Conservation (phyloP, 768 basidiomycete genomes). For the Bullera alba region DNA sequence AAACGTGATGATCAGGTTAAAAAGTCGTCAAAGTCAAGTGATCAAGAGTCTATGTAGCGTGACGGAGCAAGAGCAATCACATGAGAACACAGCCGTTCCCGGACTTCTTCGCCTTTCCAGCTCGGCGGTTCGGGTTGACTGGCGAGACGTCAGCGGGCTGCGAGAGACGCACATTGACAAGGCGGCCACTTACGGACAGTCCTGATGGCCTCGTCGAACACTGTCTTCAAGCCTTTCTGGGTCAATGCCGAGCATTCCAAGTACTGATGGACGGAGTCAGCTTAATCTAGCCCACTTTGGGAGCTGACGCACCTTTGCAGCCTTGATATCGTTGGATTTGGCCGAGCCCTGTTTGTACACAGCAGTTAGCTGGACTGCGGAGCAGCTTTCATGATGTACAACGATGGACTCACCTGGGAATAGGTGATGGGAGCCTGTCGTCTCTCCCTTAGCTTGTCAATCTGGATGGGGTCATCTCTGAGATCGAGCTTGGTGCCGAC, state of each 20-base stretch:
- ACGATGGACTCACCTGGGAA: slow-evolving; percentile 23
- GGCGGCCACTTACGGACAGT: slow-evolving; percentile 33
- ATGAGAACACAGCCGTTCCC: slow-evolving; percentile 36
- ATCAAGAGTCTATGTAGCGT: too few relatives aligned
- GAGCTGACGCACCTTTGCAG: slow-evolving; percentile 34
- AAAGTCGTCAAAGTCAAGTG: too few relatives aligned
- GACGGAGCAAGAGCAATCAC: too few relatives aligned
- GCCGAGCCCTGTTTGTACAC: slow-evolving; percentile 24
- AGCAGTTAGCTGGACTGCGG: background rate
- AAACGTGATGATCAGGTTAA: too few relatives aligned
- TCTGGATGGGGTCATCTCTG: slow-evolving; percentile 74
- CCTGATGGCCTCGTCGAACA: slow-evolving; percentile 48
- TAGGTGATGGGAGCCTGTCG: slow-evolving; percentile 42
- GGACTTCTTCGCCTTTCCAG: slow-evolving; percentile 39
- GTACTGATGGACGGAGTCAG: slow-evolving; percentile 30
- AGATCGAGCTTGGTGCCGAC: slow-evolving; percentile 93
- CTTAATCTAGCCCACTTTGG: background rate
- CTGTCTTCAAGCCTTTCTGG: slow-evolving; percentile 45
- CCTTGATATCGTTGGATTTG: slow-evolving; percentile 39
- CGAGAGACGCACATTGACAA: background rate
- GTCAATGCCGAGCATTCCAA: slow-evolving; percentile 44
- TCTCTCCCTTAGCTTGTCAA: slow-evolving; percentile 46
- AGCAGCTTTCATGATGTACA: background rate
- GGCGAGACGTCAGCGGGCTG: slow-evolving; percentile 1
- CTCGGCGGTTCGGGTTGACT: slow-evolving; percentile 37